Evolutionary conservation across 257 asterid genomes (phyloP).

Genomic region (Prunella vulgaris): DNA sequence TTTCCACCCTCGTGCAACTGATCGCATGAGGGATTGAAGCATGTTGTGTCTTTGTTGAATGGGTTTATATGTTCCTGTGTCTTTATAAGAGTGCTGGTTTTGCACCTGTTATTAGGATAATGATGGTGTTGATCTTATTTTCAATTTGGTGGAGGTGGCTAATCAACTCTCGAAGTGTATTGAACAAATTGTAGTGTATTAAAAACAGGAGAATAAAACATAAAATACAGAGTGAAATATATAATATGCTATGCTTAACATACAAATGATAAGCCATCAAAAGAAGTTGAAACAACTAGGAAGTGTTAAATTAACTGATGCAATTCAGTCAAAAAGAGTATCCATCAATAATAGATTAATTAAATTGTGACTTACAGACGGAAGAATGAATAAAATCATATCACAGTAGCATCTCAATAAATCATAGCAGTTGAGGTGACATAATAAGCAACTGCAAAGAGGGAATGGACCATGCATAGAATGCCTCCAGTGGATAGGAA

Average conservation of each 20-base stretch:
- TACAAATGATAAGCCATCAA: no score
- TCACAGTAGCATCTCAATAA: no score
- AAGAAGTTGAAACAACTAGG: no score
- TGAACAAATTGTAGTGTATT: no score
- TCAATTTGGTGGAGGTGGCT: neutral
- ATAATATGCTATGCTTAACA: no score
- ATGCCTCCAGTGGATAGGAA: constrained; percentile 74
- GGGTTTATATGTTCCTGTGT: neutral
- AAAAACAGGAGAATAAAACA: neutral
- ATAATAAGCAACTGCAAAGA: constrained; percentile 61
- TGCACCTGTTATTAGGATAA: no score
- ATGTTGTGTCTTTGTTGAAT: no score
- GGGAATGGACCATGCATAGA: constrained; percentile 62
- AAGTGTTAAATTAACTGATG: neutral
- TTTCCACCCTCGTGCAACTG: no score
- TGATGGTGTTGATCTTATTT: neutral
- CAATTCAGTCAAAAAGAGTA: neutral
- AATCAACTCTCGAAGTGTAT: neutral
- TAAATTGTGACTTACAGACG: neutral
- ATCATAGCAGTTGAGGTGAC: constrained; percentile 47
- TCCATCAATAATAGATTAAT: neutral
- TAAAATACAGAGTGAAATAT: no score
- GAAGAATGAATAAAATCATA: neutral
- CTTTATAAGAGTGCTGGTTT: no score
- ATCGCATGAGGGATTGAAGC: no score